Evolutionary conservation across 306 rosid species (phyloP).

Genomic region (Ziziphus jujuba): DNA sequence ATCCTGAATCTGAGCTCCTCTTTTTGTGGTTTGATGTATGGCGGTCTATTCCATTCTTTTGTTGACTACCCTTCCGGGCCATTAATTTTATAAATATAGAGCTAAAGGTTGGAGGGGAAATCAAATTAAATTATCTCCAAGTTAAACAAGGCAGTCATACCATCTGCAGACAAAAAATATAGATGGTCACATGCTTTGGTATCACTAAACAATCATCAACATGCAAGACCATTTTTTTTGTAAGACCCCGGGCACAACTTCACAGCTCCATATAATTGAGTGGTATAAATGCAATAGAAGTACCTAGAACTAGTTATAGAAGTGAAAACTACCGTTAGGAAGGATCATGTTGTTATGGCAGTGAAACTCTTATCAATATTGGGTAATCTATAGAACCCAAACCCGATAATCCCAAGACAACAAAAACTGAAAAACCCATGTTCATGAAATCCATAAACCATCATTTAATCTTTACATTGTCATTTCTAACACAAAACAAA

Average conservation of each 20-base stretch:
- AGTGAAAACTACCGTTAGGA: neutral
- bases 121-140: constrained; percentile 32
- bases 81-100: constrained; percentile 29
- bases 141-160: constrained; percentile 18
- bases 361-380: constrained; percentile 2
- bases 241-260: neutral
- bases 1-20: constrained; percentile 44
- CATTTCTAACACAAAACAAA: neutral
- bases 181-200: neutral
- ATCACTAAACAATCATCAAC: neutral
- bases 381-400: neutral
- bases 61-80: constrained; percentile 96
- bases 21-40: constrained; percentile 55
- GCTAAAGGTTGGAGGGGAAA: constrained; percentile 15
- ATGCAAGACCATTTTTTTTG: neutral
- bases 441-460: neutral
- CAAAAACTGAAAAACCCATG: constrained; percentile 11
- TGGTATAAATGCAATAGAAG: too few species aligned
- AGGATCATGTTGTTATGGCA: neutral
- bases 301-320: neutral
- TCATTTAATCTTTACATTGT: constrained; percentile 6
- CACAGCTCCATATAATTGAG: neutral
- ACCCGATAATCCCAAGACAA: constrained; percentile 10
- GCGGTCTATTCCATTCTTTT: constrained; percentile 67
- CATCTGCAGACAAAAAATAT: constrained; percentile 16